These are phyloP conservation scores for Solanum etuberosum DNA, from an alignment of 257 asterid species.

Conservation along the genomic window DNA sequence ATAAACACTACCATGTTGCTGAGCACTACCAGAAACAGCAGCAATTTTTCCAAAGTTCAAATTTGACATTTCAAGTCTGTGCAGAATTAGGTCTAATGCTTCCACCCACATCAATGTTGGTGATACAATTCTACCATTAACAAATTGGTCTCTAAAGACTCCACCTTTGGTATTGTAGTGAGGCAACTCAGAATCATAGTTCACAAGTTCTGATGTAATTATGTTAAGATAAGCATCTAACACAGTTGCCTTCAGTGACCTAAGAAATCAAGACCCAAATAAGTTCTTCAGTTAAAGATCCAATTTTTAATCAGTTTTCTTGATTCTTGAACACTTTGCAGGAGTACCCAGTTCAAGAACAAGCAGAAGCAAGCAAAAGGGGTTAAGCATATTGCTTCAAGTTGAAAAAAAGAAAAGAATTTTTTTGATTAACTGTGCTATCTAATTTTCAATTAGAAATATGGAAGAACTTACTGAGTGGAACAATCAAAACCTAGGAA, in stretches of 20 bases:
- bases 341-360: background rate
- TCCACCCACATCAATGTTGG: conserved; percentile 97
- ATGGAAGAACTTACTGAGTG: conserved; percentile 32
- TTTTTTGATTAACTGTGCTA: background rate
- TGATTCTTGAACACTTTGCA: background rate
- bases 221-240: conserved; percentile 61
- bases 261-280: conserved; percentile 11
- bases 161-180: conserved; percentile 87
- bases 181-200: conserved; percentile 65
- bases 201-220: conserved; percentile 50
- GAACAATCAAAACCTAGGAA: conserved; percentile 50
- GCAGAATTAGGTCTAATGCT: conserved; percentile 67
- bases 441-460: background rate
- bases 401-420: background rate
- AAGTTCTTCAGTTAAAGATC: background rate
- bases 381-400: background rate
- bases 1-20: conserved; percentile 93
- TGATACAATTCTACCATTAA: conserved; percentile 74
- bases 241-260: conserved; percentile 90
- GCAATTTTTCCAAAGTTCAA: conserved; percentile 52
- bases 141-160: conserved; percentile 46
- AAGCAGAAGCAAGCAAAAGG: background rate
- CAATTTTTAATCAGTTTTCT: background rate
- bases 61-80: conserved; percentile 40
- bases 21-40: conserved; percentile 93